Percentiles rank a stretch among this genome's conserved stretches.
These are phyloP conservation scores for Trametes villosa DNA, from an alignment of 768 basidiomycete genomes.

Conservation along the genomic window DNA sequence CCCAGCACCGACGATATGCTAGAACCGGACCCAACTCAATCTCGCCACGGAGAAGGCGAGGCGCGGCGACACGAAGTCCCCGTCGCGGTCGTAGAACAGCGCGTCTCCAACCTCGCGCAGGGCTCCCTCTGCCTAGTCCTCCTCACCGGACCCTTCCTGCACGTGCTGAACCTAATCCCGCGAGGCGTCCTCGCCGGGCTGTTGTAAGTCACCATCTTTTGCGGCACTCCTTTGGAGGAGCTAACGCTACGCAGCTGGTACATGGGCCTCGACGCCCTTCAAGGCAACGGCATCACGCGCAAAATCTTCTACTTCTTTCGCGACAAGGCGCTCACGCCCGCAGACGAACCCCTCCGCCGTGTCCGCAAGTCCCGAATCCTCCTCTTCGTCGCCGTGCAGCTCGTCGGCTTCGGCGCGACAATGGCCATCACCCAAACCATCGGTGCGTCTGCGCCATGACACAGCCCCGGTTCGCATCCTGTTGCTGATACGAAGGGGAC, in stretches of 20 bases:
- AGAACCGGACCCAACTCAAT: slow-evolving; percentile 33
- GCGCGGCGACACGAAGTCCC: slow-evolving; percentile 53
- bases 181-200: slow-evolving; percentile 83
- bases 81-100: slow-evolving; percentile 84
- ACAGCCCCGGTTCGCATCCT: not conserved
- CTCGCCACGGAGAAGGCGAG: slow-evolving; percentile 29
- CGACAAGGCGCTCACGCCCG: slow-evolving; percentile 65
- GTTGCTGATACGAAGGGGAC: not conserved
- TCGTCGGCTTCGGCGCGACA: slow-evolving; percentile 84
- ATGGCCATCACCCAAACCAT: slow-evolving; percentile 92
- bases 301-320: slow-evolving; percentile 81
- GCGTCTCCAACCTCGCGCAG: slow-evolving; percentile 90
- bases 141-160: slow-evolving; percentile 81
- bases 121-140: slow-evolving; percentile 79
- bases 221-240: not conserved
- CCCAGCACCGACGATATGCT: slow-evolving; percentile 23
- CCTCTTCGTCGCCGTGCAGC: slow-evolving; percentile 74
- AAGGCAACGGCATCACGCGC: slow-evolving; percentile 79
- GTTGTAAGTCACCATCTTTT: slow-evolving; percentile 55
- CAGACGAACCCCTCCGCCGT: slow-evolving; percentile 69
- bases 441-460: slow-evolving; percentile 47
- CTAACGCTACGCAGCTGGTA: slow-evolving; percentile 63
- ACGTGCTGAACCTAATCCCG: slow-evolving; percentile 79
- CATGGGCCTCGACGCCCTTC: slow-evolving; percentile 87
- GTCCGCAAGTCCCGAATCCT: slow-evolving; percentile 77